These are phyloP conservation scores for Schoenoplectus tabernaemontani DNA, from an alignment of 202 grass and related monocot genomes.

Conservation along the genomic window DNA sequence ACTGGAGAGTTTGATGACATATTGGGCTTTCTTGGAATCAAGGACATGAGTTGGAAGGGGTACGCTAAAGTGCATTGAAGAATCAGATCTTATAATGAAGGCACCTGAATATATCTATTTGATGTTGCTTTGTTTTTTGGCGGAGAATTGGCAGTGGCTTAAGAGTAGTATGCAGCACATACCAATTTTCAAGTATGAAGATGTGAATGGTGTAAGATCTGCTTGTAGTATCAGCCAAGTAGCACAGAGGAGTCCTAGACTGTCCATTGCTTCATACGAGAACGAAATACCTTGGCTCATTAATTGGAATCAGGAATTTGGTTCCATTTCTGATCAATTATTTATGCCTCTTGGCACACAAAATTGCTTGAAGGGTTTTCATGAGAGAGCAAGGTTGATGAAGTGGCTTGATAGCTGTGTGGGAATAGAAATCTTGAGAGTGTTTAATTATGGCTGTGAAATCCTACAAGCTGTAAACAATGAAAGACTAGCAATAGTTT, in stretches of 20 bases:
- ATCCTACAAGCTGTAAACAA: conserved; percentile 27
- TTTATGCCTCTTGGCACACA: conserved; percentile 38
- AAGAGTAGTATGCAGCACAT: conserved; percentile 20
- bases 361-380: conserved; percentile 8
- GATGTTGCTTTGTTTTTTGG: conserved; percentile 39
- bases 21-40: conserved; percentile 39
- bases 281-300: conserved; percentile 39
- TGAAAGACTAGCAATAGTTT: conserved; percentile 26
- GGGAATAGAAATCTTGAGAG: conserved; percentile 23
- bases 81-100: conserved; percentile 38
- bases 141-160: conserved; percentile 26
- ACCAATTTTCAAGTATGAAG: conserved; percentile 46
- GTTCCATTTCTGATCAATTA: conserved; percentile 11
- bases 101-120: conserved; percentile 38
- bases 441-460: conserved; percentile 17
- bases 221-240: conserved; percentile 32
- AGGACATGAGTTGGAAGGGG: conserved; percentile 31
- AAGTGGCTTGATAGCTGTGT: conserved; percentile 34
- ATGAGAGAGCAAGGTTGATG: neutral
- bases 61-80: conserved; percentile 42
- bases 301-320: conserved; percentile 46
- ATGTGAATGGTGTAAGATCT: conserved; percentile 16
- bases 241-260: neutral
- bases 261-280: conserved; percentile 31
- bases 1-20: conserved; percentile 22